A percentile compares a stretch with the other conserved stretches of the same genome.
Conservation (phyloP, 1,284 basidiomycete genomes). For the Puccinia novopanici region DNA sequence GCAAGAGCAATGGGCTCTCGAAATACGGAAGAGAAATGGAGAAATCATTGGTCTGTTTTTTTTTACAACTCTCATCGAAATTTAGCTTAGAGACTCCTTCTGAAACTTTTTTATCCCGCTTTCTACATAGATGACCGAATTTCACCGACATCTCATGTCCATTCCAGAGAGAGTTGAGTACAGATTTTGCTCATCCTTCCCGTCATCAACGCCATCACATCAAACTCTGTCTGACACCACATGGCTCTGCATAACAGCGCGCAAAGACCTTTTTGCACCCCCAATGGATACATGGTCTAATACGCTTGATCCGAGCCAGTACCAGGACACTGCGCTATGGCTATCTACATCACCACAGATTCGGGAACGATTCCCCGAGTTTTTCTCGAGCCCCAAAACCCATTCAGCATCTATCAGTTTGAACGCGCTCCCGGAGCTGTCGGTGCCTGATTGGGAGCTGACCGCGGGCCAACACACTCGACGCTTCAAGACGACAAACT, state of each 20-base stretch:
- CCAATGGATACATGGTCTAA: conserved; percentile 33
- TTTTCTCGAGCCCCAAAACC: conserved; percentile 10
- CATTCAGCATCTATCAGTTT: not conserved
- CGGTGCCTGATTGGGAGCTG: conserved; percentile 46
- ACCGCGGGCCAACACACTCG: conserved; percentile 41
- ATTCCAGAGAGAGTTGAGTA: conserved; percentile 40
- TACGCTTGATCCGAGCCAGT: conserved; percentile 34
- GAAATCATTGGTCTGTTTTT: conserved; percentile 13
- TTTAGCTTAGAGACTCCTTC: not conserved
- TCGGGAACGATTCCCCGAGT: conserved; percentile 26
- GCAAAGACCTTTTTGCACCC: conserved; percentile 45
- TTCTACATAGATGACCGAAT: not conserved
- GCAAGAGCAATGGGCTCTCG: conserved; percentile 39
- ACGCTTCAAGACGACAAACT: conserved; percentile 37
- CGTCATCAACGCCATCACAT: not conserved
- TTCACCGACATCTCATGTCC: conserved; percentile 35
- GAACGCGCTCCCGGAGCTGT: conserved; percentile 30
- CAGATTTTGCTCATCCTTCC: not conserved
- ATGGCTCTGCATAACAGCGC: conserved; percentile 19
- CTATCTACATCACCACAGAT: conserved; percentile 28
- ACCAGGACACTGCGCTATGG: conserved; percentile 40
- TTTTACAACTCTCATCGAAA: not conserved
- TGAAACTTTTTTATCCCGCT: not conserved
- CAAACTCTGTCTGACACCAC: not conserved
- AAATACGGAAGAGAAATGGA: conserved; percentile 34